These are phyloP conservation scores for Blastobotrys illinoisensis DNA, from an alignment of 1,139 yeast genomes.

Conservation along the genomic window DNA sequence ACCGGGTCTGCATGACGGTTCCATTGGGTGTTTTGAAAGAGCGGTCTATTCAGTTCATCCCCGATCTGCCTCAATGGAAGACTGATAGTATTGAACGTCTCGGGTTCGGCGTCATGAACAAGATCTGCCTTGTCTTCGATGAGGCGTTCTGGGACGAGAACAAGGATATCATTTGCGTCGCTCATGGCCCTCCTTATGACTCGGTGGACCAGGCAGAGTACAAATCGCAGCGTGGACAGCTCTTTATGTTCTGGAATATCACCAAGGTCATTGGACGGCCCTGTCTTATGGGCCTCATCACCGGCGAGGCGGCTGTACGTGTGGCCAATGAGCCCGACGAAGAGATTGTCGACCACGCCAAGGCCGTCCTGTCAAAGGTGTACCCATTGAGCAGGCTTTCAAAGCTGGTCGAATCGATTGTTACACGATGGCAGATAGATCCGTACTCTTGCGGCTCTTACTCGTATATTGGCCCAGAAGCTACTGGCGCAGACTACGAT, in stretches of 20 bases:
- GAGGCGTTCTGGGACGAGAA: conserved; percentile 39
- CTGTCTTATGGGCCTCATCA: conserved; percentile 36
- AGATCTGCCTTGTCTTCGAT: conserved; percentile 35
- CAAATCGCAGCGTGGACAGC: conserved; percentile 32
- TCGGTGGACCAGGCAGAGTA: conserved; percentile 20
- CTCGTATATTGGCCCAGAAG: conserved; percentile 40
- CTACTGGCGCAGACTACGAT: conserved; percentile 41
- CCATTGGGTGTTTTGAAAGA: conserved; percentile 41
- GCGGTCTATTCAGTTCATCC: conserved; percentile 37
- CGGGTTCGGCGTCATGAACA: conserved; percentile 40
- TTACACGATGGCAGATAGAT: conserved; percentile 42
- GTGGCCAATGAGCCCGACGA: conserved; percentile 33
- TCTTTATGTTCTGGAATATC: conserved; percentile 39
- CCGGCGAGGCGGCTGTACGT: conserved; percentile 37
- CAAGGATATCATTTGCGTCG: conserved; percentile 33
- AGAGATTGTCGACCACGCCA: conserved; percentile 33
- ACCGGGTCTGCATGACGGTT: conserved; percentile 37
- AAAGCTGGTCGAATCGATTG: conserved; percentile 35
- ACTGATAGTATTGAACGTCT: conserved; percentile 36
- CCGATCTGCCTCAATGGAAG: conserved; percentile 41
- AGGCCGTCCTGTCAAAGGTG: conserved; percentile 28
- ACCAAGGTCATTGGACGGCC: conserved; percentile 35
- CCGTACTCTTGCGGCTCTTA: conserved; percentile 38
- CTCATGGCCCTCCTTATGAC: conserved; percentile 23
- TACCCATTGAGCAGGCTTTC: conserved; percentile 24